Conservation (phyloP, 805 yeast species). For the Schwanniomyces vanrijiae region DNA sequence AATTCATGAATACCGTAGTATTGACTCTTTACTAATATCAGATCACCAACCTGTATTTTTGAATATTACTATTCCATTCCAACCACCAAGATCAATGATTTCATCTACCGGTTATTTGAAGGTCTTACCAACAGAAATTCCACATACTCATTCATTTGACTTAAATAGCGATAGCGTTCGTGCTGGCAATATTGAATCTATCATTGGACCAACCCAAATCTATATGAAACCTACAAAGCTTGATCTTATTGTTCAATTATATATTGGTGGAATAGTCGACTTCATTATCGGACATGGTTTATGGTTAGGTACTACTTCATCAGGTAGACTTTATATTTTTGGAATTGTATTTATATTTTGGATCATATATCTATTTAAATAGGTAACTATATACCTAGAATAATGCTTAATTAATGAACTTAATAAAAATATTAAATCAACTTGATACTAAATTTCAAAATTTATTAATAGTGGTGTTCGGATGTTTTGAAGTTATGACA, state of each 20-base stretch:
- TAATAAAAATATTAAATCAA: too few species aligned
- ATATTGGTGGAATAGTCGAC: constrained; percentile 29
- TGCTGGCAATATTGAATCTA: constrained; percentile 13
- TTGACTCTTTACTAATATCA: constrained; percentile 51
- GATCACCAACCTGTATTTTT: constrained; percentile 83
- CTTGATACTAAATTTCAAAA: too few species aligned
- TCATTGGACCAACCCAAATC: constrained; percentile 41
- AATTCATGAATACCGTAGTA: constrained; percentile 47
- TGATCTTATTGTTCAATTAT: constrained; percentile 25
- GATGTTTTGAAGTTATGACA: background rate
- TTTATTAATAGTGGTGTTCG: background rate
- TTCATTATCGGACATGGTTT: constrained; percentile 30
- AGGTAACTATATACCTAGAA: background rate
- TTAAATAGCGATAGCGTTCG: background rate
- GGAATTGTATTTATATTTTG: constrained; percentile 13
- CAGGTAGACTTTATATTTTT: constrained; percentile 29
- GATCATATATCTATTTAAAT: background rate
- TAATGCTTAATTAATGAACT: background rate
- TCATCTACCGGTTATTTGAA: constrained; percentile 30
- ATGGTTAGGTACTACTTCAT: constrained; percentile 33
- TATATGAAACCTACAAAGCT: constrained; percentile 34
- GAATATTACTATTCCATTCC: constrained; percentile 45
- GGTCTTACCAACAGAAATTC: constrained; percentile 20
- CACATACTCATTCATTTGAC: constrained; percentile 9
- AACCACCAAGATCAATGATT: constrained; percentile 34